A percentile compares a stretch with the other conserved stretches of the same genome.
Evolutionary conservation across 2,329 filamentous ascomycete species (phyloP).

Genomic region (Stachybotrys echinatus): DNA sequence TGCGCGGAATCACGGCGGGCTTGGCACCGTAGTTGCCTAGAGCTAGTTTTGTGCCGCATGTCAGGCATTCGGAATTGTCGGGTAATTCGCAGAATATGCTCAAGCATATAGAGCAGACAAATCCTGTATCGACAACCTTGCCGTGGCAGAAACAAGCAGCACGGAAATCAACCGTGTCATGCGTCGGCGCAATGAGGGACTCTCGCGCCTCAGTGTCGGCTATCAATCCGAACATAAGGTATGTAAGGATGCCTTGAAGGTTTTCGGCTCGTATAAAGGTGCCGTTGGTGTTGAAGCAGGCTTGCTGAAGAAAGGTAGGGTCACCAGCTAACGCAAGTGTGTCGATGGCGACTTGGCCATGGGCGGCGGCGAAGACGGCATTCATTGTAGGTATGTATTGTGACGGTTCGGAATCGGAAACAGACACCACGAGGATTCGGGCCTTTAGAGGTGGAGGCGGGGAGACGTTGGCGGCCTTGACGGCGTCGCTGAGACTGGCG

Average conservation of each 20-base stretch:
- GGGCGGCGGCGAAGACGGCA: slow-evolving; percentile 89
- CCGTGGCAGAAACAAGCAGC: slow-evolving; percentile 98
- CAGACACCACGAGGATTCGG: slow-evolving; percentile 84
- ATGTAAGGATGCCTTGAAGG: slow-evolving; percentile 75
- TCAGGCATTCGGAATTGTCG: slow-evolving; percentile 65
- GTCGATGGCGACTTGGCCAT: slow-evolving; percentile 84
- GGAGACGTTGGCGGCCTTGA: slow-evolving; percentile 23
- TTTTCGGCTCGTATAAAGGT: slow-evolving; percentile 48
- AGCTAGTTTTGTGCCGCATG: slow-evolving; percentile 74
- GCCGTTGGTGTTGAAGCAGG: slow-evolving; percentile 58
- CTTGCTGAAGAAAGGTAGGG: slow-evolving; percentile 92
- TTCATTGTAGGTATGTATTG: slow-evolving; percentile 99
- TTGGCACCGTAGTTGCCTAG: slow-evolving; percentile 71
- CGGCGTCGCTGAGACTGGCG: slow-evolving; percentile 29
- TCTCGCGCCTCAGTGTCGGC: slow-evolving; percentile 53
- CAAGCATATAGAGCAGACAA: slow-evolving; percentile 92
- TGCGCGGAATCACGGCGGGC: slow-evolving; percentile 67
- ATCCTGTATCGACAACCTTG: slow-evolving; percentile 84
- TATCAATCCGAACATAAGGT: slow-evolving; percentile 90
- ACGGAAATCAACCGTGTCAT: slow-evolving; percentile 87
- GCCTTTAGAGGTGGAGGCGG: slow-evolving; percentile 27
- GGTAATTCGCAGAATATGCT: slow-evolving; percentile 80
- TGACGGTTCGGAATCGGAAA: slow-evolving; percentile 77
- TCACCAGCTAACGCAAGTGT: slow-evolving; percentile 81
- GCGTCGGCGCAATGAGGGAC: slow-evolving; percentile 71